Conservation (phyloP, 768 basidiomycete species). For the Tricholoma hemisulphureum region DNA sequence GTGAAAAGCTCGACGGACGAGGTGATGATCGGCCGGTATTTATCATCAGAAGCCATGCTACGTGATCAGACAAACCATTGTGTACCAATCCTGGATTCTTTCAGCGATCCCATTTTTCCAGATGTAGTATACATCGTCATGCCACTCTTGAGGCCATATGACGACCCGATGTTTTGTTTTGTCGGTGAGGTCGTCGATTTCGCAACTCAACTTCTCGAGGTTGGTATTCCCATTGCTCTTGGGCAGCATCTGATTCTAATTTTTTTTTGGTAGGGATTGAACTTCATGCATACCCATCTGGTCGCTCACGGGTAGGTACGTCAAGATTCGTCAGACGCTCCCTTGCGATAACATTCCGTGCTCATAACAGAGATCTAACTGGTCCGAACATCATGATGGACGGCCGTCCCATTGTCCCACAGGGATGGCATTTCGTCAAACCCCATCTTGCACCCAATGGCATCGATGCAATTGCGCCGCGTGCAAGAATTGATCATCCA, state of each 20-base stretch:
- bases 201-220: constrained; percentile 25
- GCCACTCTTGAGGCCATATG: constrained; percentile 36
- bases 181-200: constrained; percentile 31
- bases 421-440: constrained; percentile 35
- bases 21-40: constrained; percentile 7
- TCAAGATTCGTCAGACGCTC: not conserved
- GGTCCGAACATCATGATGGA: constrained; percentile 40
- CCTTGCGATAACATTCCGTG: not conserved
- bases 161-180: constrained; percentile 30
- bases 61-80: constrained; percentile 10
- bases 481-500: constrained; percentile 32
- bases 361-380: constrained; percentile 31
- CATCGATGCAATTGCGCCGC: constrained; percentile 22
- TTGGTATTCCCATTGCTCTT: not conserved
- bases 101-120: constrained; percentile 13
- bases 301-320: constrained; percentile 30
- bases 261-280: constrained; percentile 26
- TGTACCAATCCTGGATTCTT: constrained; percentile 19
- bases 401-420: constrained; percentile 27
- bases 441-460: constrained; percentile 31
- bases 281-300: constrained; percentile 30
- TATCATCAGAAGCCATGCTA: constrained; percentile 6
- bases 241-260: not conserved
- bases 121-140: constrained; percentile 26
- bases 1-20: not conserved